A percentile compares a stretch with the other conserved stretches of the same genome.
Conservation (phyloP, 345 rosid genomes). For the Reutealis trisperma region DNA sequence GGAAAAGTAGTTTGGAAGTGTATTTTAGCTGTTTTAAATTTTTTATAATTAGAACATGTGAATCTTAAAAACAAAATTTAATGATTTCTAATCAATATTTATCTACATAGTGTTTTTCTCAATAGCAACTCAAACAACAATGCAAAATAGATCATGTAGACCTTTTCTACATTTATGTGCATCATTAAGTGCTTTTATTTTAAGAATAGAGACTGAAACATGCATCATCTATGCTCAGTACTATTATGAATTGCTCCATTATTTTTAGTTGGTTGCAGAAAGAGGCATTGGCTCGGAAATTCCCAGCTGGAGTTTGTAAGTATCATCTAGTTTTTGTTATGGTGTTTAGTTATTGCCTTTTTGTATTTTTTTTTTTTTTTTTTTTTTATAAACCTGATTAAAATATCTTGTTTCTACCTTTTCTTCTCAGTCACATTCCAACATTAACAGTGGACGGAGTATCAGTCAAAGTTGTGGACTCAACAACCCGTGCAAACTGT, state of each 20-base stretch:
- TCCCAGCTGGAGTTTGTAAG: slow-evolving; percentile 74
- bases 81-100: no score
- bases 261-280: slow-evolving; percentile 66
- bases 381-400: not conserved
- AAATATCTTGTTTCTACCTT: not conserved
- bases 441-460: slow-evolving; percentile 60
- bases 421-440: slow-evolving; percentile 52
- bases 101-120: no score
- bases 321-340: slow-evolving; percentile 26
- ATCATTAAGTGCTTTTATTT: not conserved
- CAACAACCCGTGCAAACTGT: slow-evolving; percentile 63
- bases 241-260: slow-evolving; percentile 20
- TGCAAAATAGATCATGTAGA: no score
- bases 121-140: no score
- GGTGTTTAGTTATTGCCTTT: not conserved
- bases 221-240: not conserved
- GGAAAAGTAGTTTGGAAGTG: no score
- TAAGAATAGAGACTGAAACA: not conserved
- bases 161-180: not conserved
- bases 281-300: slow-evolving; percentile 60
- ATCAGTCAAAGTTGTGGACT: slow-evolving; percentile 59
- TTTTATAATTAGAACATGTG: no score
- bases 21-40: no score
- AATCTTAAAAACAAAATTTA: no score
- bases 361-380: not conserved